Percentiles rank a stretch among this genome's conserved stretches.
These are phyloP conservation scores for Amanita rubescens DNA, from an alignment of 768 basidiomycete genomes.

Conservation along the genomic window DNA sequence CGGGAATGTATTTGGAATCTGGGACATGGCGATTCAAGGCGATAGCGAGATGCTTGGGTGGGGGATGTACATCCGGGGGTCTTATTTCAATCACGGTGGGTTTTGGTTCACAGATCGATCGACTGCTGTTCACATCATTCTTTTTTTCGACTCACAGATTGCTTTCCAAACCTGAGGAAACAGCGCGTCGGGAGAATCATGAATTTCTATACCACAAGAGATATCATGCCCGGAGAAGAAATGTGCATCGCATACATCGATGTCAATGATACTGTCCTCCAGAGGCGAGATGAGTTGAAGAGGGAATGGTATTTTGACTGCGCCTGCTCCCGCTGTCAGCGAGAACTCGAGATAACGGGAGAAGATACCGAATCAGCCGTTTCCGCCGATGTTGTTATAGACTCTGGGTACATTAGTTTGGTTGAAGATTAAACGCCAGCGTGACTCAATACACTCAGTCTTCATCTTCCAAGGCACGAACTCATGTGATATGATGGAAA, in stretches of 20 bases:
- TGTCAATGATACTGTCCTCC: slow-evolving; percentile 11
- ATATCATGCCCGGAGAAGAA: slow-evolving; percentile 31
- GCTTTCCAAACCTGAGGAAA: slow-evolving; percentile 25
- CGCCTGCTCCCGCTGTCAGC: slow-evolving; percentile 15
- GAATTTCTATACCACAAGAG: slow-evolving; percentile 30
- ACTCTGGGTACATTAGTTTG: slow-evolving; percentile 5
- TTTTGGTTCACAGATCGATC: slow-evolving; percentile 11
- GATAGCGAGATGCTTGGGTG: slow-evolving; percentile 61
- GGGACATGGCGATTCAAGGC: slow-evolving; percentile 42
- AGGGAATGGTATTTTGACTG: slow-evolving; percentile 21
- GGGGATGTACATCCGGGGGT: slow-evolving; percentile 52
- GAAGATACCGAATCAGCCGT: neutral
- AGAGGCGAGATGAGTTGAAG: slow-evolving; percentile 12
- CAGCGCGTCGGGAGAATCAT: slow-evolving; percentile 28
- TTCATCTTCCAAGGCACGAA: neutral
- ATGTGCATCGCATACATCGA: slow-evolving; percentile 41
- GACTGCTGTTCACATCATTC: neutral
- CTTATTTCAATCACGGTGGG: slow-evolving; percentile 65
- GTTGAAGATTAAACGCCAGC: neutral
- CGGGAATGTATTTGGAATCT: slow-evolving; percentile 65
- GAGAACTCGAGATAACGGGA: slow-evolving; percentile 6
- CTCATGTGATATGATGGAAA: neutral
- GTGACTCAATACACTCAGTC: neutral
- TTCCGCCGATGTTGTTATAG: neutral
- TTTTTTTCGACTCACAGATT: neutral